Conservation (phyloP, 2,329 filamentous ascomycete species). For the Amauroascus verrucosus region DNA sequence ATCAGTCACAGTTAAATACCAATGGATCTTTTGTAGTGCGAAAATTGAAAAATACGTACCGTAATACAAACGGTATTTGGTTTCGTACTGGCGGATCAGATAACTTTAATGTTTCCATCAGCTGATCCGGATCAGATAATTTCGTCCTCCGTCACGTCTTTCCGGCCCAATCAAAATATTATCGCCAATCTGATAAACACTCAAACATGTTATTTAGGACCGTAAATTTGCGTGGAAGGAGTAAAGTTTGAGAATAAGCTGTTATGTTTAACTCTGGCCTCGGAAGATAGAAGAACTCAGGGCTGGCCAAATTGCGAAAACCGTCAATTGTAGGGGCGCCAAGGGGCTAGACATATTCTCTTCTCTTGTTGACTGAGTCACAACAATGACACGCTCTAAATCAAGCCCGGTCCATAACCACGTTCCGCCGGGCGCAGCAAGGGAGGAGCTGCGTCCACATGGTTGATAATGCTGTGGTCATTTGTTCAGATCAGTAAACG, state of each 20-base stretch:
- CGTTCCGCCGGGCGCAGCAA: background rate
- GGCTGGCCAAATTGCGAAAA: background rate
- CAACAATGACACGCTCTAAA: background rate
- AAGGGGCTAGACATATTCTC: background rate
- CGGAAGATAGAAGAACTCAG: background rate
- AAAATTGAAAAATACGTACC: too few species aligned
- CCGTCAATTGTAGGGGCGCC: background rate
- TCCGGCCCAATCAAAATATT: conserved; percentile 1
- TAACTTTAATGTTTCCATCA: conserved; percentile 1
- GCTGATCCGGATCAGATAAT: conserved; percentile 5
- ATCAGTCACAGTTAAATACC: too few species aligned
- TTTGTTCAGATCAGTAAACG: background rate
- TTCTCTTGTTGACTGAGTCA: background rate
- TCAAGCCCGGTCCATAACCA: background rate
- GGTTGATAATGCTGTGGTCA: background rate
- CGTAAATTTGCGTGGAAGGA: background rate
- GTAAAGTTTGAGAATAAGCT: background rate
- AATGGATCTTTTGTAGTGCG: too few species aligned
- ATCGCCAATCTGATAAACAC: conserved; percentile 3
- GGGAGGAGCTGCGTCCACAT: background rate
- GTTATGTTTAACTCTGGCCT: background rate
- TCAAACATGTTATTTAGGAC: background rate
- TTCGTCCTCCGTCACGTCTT: background rate
- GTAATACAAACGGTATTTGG: too few species aligned
- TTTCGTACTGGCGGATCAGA: conserved; percentile 6